phyloP scores from a whole-genome alignment of 805 yeast genomes.

The Naumovozyma castellii region DNA sequence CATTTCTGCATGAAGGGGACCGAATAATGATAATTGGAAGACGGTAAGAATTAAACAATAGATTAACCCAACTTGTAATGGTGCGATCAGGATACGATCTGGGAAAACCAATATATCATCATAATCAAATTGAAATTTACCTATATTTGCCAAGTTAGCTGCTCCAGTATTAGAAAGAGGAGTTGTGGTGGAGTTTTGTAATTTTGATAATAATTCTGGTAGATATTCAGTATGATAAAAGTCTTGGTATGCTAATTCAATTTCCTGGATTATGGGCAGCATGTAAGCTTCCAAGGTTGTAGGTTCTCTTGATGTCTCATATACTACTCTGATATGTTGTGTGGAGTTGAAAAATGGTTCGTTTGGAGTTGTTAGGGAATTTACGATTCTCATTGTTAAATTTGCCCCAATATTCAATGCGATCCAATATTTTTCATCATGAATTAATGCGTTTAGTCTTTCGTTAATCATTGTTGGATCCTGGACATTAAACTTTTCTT shows the following conservation, averaged over 20 bases:
- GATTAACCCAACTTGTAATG: constrained; percentile 67
- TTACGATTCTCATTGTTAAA: constrained; percentile 31
- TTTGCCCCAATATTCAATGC: constrained; percentile 44
- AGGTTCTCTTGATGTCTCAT: constrained; percentile 60
- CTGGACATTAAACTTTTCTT: constrained; percentile 10
- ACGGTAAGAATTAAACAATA: constrained; percentile 62
- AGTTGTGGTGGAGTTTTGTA: neutral
- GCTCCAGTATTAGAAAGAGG: neutral
- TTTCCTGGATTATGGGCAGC: constrained; percentile 32
- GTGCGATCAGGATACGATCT: constrained; percentile 49
- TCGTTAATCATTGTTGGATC: constrained; percentile 20
- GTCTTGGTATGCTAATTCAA: constrained; percentile 23
- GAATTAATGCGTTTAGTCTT: constrained; percentile 38
- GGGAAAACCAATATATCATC: constrained; percentile 42
- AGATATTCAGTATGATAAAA: constrained; percentile 4
- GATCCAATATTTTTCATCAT: constrained; percentile 54
- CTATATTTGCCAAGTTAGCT: constrained; percentile 7
- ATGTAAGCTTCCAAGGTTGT: constrained; percentile 38
- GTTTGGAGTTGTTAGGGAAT: constrained; percentile 17
- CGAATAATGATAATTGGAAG: constrained; percentile 56
- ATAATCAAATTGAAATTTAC: constrained; percentile 29
- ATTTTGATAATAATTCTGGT: constrained; percentile 12
- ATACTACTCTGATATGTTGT: constrained; percentile 32
- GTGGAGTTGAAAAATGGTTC: constrained; percentile 15
- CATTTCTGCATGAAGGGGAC: constrained; percentile 43